Conservation (phyloP, 1,284 basidiomycete species). For the Thecaphora thlaspeos region DNA sequence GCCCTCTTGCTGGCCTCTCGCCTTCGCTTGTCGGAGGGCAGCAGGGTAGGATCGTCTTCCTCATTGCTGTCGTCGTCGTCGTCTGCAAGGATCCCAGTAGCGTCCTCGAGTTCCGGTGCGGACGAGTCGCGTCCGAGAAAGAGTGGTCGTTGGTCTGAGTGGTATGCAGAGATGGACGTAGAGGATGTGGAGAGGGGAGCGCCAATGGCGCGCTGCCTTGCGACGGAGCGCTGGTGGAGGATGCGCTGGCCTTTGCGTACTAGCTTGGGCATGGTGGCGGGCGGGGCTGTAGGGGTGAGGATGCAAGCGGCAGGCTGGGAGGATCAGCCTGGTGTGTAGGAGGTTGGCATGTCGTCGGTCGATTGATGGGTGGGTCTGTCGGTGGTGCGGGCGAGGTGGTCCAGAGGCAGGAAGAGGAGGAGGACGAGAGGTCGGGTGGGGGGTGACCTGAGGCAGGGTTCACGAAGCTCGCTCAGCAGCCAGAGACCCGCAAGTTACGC, state of each 20-base stretch:
- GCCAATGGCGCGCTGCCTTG: conserved; percentile 8
- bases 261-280: conserved; percentile 15
- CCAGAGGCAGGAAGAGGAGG: no score
- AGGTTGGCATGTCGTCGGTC: no score
- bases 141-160: conserved; percentile 4
- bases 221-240: conserved; percentile 17
- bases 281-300: neutral
- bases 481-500: no score
- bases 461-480: no score
- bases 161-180: no score
- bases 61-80: neutral
- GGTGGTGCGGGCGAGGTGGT: no score
- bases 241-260: conserved; percentile 35
- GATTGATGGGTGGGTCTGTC: no score
- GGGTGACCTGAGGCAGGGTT: no score
- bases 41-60: conserved; percentile 12
- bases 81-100: neutral
- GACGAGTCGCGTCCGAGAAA: conserved; percentile 15
- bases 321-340: neutral
- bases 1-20: conserved; percentile 13
- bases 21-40: conserved; percentile 27
- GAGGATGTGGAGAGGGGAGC: no score
- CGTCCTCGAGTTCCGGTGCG: conserved; percentile 9
- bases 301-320: neutral
- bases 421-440: no score